Evolutionary conservation across 345 rosid genomes (phyloP).

Genomic region (sweet orange (Citrus sinensis)): DNA sequence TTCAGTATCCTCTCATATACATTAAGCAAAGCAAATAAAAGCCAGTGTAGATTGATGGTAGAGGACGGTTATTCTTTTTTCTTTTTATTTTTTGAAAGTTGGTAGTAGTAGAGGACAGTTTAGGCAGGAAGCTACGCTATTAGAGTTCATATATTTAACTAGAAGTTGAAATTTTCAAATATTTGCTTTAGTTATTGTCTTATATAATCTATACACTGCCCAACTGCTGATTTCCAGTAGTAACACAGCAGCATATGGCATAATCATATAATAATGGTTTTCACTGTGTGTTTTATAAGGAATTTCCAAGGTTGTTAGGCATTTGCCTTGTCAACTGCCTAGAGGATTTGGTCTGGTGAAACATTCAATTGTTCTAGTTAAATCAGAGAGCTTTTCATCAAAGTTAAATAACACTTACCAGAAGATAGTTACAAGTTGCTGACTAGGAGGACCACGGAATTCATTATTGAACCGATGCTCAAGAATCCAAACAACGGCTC

Average conservation of each 20-base stretch:
- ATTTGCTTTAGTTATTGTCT: not conserved
- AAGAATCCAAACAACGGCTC: slow-evolving; percentile 95
- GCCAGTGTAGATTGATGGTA: not conserved
- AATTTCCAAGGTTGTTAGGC: not conserved
- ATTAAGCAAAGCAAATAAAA: not conserved
- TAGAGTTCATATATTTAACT: not conserved
- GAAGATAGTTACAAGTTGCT: slow-evolving; percentile 71
- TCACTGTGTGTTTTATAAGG: not conserved
- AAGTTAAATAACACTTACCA: slow-evolving; percentile 49
- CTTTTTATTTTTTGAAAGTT: too few species aligned
- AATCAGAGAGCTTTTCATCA: not conserved
- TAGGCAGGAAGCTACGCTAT: not conserved
- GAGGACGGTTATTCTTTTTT: too few species aligned
- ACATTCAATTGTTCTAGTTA: not conserved
- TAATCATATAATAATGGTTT: not conserved
- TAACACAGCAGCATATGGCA: not conserved
- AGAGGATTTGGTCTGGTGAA: not conserved
- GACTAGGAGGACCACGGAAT: slow-evolving; percentile 86
- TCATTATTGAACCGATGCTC: slow-evolving; percentile 84
- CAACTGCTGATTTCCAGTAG: not conserved
- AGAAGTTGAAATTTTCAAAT: not conserved
- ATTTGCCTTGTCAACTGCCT: not conserved
- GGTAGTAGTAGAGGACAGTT: too few species aligned
- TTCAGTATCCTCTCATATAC: not conserved
- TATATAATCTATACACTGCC: not conserved